phyloP scores from a whole-genome alignment of 2,329 filamentous ascomycete genomes.

The Plenodomus biglobosus region DNA sequence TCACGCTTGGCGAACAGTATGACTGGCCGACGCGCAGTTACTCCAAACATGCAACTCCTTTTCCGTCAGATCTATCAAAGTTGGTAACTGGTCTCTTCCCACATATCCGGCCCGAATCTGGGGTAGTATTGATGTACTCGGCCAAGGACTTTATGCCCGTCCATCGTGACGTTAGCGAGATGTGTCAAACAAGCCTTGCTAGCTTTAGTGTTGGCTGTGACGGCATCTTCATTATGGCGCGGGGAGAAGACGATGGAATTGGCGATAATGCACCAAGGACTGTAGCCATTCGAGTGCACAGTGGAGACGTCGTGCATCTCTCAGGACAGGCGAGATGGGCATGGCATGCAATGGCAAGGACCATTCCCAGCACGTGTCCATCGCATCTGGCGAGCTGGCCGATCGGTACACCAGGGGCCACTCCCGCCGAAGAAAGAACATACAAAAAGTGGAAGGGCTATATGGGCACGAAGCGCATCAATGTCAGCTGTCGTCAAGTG shows the following conservation, averaged over 20 bases:
- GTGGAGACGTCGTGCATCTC: slow-evolving; percentile 91
- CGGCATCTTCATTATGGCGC: slow-evolving; percentile 76
- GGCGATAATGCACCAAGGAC: slow-evolving; percentile 34
- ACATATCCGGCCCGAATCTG: slow-evolving; percentile 77
- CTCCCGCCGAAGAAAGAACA: slow-evolving; percentile 33
- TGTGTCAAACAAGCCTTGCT: slow-evolving; percentile 76
- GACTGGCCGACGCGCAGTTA: slow-evolving; percentile 92
- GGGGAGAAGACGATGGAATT: slow-evolving; percentile 43
- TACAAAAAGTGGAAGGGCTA: slow-evolving; percentile 45
- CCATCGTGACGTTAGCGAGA: slow-evolving; percentile 91
- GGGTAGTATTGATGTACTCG: slow-evolving; percentile 90
- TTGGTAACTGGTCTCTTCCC: slow-evolving; percentile 76
- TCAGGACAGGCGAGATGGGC: slow-evolving; percentile 77
- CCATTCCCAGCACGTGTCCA: slow-evolving; percentile 79
- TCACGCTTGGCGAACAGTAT: slow-evolving; percentile 93
- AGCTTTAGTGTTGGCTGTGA: slow-evolving; percentile 92
- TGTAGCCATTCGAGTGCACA: slow-evolving; percentile 59
- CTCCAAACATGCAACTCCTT: slow-evolving; percentile 67
- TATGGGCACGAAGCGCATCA: slow-evolving; percentile 45
- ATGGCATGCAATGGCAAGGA: slow-evolving; percentile 93
- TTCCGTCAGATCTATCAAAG: slow-evolving; percentile 71
- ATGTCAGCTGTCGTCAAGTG: slow-evolving; percentile 46
- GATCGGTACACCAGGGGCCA: slow-evolving; percentile 38
- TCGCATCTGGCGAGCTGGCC: slow-evolving; percentile 76
- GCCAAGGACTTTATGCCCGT: slow-evolving; percentile 90